Conservation (phyloP, 179 eudicot species). For the Camellia oleifera region DNA sequence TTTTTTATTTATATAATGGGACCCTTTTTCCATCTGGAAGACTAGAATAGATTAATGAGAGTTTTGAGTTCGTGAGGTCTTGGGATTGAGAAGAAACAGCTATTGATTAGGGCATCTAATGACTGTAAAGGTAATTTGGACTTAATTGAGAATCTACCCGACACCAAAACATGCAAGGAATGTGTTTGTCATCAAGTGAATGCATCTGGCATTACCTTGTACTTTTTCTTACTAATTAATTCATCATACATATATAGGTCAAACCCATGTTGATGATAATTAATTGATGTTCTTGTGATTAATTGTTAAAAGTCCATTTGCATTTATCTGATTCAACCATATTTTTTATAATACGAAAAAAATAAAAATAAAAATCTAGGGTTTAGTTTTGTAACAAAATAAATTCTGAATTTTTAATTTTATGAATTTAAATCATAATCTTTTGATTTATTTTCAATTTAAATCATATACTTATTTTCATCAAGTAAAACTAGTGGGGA, state of each 20-base stretch:
- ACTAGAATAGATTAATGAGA: slow-evolving; percentile 10
- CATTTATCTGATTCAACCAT: too few relatives aligned
- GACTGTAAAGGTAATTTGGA: slow-evolving; percentile 42
- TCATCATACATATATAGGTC: not conserved
- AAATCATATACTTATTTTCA: too few relatives aligned
- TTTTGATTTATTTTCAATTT: too few relatives aligned
- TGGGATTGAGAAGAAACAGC: slow-evolving; percentile 43
- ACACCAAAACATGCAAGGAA: slow-evolving; percentile 80
- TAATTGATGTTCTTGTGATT: too few relatives aligned
- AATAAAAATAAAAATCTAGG: too few relatives aligned
- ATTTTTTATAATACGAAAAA: not conserved
- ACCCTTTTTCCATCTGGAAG: slow-evolving; percentile 5
- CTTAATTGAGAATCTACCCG: slow-evolving; percentile 36
- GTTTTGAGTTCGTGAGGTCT: slow-evolving; percentile 50
- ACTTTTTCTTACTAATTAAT: not conserved
- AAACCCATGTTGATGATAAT: not conserved
- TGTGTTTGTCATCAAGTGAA: slow-evolving; percentile 35
- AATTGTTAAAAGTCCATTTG: not conserved
- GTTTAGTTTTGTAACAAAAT: too few relatives aligned
- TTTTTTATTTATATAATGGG: not conserved
- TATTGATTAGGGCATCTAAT: slow-evolving; percentile 23
- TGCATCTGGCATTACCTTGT: not conserved
- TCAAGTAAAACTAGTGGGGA: too few relatives aligned
- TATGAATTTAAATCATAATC: too few relatives aligned
- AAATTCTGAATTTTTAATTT: too few relatives aligned